Percentiles rank a stretch among this genome's conserved stretches.
These are phyloP conservation scores for Papiliotrema nemorosa DNA, from an alignment of 1,284 basidiomycete genomes.

Conservation along the genomic window DNA sequence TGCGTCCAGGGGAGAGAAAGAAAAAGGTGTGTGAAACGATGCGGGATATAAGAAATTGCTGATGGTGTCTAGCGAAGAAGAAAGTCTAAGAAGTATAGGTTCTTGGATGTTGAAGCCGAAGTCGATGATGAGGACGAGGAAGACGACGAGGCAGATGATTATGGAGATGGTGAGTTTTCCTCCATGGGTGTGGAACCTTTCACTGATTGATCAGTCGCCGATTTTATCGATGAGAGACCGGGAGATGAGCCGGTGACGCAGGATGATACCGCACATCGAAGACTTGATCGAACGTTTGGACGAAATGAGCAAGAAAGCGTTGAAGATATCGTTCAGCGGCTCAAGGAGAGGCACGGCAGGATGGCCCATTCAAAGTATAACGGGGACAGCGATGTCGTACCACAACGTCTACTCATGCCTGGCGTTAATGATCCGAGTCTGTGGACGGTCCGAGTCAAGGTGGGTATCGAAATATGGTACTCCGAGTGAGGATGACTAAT, in stretches of 20 bases:
- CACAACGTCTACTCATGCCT: slow-evolving; percentile 94
- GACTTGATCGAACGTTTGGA: slow-evolving; percentile 69
- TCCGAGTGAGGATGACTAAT: slow-evolving; percentile 1
- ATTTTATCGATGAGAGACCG: slow-evolving; percentile 74
- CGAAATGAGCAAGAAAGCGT: slow-evolving; percentile 79
- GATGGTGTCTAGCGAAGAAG: slow-evolving; percentile 40
- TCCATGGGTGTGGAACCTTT: background rate
- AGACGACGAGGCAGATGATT: slow-evolving; percentile 82
- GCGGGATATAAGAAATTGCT: background rate
- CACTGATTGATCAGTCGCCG: slow-evolving; percentile 44
- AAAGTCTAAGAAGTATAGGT: slow-evolving; percentile 63
- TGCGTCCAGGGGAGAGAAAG: slow-evolving; percentile 18
- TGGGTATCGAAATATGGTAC: slow-evolving; percentile 42
- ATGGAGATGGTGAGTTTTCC: slow-evolving; percentile 58
- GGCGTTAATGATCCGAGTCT: slow-evolving; percentile 91
- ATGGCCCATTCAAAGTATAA: slow-evolving; percentile 68
- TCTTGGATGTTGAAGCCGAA: slow-evolving; percentile 93
- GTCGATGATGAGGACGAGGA: slow-evolving; percentile 93
- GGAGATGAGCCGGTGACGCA: slow-evolving; percentile 63
- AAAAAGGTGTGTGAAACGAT: slow-evolving; percentile 39
- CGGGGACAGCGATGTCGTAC: slow-evolving; percentile 88
- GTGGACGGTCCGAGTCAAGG: slow-evolving; percentile 94
- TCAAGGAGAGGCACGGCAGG: slow-evolving; percentile 75
- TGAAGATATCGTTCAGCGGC: slow-evolving; percentile 78
- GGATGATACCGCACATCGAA: slow-evolving; percentile 64